Evolutionary conservation across 129 eudicot species (phyloP), one percentile per base, ranked within the genome.

Genomic region (Artemisia tridentata): DNA sequence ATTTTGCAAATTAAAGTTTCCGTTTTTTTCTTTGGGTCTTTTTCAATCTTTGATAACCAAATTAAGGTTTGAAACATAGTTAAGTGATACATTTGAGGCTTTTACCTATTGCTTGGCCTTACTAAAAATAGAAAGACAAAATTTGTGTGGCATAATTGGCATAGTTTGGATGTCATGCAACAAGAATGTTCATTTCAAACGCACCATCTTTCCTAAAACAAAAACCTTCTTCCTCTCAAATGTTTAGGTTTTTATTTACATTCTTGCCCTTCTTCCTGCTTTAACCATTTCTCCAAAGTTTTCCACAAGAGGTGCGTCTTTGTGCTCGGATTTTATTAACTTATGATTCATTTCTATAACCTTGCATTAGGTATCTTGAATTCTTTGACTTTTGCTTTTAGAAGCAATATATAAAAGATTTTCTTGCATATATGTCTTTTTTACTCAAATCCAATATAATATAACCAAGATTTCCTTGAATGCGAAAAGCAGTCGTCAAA

Each of bases 261-360:
- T n/a, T 27, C 48, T 41, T 45, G 14, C 21, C 48, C 65, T 20
- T 47, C 49, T 61, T 59, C n/a, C 77, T 46, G 49, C 61, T 3
- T 47, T 60, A 29, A 7, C 67, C 60, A 48, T 25, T 72, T 72
- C 61, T 11, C 29, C 38, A 7, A 60, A n/a, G 59, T 23, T 54
- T 65, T 65, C 21, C n/a, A 65, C 65, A 77, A 41, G 63, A 69
- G 76, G 81, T 77, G 63, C 62, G 38, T n/a, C n/a, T 67, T 48
- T 56, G 14, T 48, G 34, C 61, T 60, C 45, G 9, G 21, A 43
- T 15, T 49, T 45, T 50, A 45, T 68, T 15, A 3, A 13, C n/a
- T 55, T 7, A 6, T 4, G 18, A 21, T 72, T 46, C 67, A 23
- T 72, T 47, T n/a, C 60, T 45, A 48, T 41, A 56, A 38, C 23